A percentile compares a stretch with the other conserved stretches of the same genome.
These are phyloP conservation scores for Phoma sp. DNA, from an alignment of 2,329 filamentous ascomycete genomes.

Conservation along the genomic window DNA sequence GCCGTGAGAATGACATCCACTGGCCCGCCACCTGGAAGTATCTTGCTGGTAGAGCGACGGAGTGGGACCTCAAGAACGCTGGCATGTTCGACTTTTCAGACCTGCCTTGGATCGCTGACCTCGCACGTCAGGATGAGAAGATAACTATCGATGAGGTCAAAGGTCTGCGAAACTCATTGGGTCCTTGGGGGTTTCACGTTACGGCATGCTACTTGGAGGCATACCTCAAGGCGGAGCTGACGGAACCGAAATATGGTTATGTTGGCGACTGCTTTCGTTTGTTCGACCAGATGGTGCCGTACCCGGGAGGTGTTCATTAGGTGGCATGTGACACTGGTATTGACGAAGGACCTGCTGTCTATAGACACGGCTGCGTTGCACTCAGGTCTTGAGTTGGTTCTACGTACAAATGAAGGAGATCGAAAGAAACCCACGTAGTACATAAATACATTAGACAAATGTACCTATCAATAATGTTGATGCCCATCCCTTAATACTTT, in stretches of 20 bases:
- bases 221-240: constrained; percentile 19
- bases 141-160: constrained; percentile 1
- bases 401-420: too few relatives aligned
- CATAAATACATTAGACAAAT: background rate
- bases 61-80: constrained; percentile 31
- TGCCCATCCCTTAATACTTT: background rate
- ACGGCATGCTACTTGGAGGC: constrained; percentile 28
- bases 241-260: background rate
- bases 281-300: constrained; percentile 18
- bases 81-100: constrained; percentile 36
- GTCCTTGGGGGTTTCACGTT: constrained; percentile 18
- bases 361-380: background rate
- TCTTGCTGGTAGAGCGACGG: constrained; percentile 25
- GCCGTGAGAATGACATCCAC: constrained; percentile 95
- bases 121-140: constrained; percentile 18
- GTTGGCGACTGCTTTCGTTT: constrained; percentile 21
- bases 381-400: background rate
- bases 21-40: constrained; percentile 68
- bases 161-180: constrained; percentile 11
- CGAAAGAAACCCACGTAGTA: background rate
- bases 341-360: background rate
- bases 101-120: constrained; percentile 27
- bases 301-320: background rate
- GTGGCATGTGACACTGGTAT: background rate
- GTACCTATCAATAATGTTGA: background rate